phyloP scores from a whole-genome alignment of 495 filamentous ascomycete species.

The Terfezia boudieri region DNA sequence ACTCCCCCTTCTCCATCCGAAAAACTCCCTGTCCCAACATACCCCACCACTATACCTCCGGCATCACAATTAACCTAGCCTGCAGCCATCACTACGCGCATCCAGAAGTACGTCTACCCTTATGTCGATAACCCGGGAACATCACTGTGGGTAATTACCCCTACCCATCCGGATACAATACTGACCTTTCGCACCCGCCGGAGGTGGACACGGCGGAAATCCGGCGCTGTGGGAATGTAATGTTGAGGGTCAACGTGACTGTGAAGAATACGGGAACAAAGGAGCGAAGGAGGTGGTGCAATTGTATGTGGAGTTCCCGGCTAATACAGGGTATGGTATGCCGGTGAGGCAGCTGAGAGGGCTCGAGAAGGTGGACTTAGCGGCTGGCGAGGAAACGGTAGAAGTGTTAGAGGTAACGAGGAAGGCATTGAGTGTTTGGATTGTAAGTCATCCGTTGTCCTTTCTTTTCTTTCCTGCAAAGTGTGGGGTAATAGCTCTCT shows the following conservation, averaged over 20 bases:
- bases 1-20: conserved; percentile 24
- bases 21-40: conserved; percentile 32
- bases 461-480: too few relatives aligned
- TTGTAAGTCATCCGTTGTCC: conserved; percentile 20
- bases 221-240: conserved; percentile 44
- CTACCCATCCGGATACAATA: conserved; percentile 43
- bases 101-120: conserved; percentile 55
- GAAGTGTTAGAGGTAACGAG: conserved; percentile 34
- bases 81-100: conserved; percentile 26
- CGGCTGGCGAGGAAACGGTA: conserved; percentile 26
- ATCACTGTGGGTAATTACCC: conserved; percentile 25
- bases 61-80: conserved; percentile 43
- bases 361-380: conserved; percentile 54
- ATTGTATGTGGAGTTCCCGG: conserved; percentile 15
- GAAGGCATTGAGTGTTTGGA: conserved; percentile 52
- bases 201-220: conserved; percentile 46
- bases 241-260: conserved; percentile 33
- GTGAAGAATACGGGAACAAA: conserved; percentile 49
- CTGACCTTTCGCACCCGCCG: conserved; percentile 28
- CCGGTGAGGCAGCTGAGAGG: conserved; percentile 43
- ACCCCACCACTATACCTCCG: conserved; percentile 34
- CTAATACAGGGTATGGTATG: conserved; percentile 11
- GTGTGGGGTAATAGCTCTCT: too few relatives aligned
- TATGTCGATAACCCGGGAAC: conserved; percentile 32
- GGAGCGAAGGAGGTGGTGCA: conserved; percentile 59